Evolutionary conservation across 108 stramenopile species (phyloP), one percentile per base, ranked within the genome.

Genomic region (Chaetoceros tenuissimus): DNA sequence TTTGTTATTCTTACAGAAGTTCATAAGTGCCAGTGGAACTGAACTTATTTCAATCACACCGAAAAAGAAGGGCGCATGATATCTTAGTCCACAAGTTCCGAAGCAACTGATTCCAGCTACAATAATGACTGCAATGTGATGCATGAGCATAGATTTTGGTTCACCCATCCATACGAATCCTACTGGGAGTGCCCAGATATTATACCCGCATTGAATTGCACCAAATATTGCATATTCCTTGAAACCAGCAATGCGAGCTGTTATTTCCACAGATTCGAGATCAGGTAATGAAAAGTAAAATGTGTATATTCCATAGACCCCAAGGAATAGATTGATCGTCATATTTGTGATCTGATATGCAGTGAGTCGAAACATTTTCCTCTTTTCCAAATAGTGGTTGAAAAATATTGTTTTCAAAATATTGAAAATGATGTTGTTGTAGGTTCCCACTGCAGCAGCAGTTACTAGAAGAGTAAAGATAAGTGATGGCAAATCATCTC

Each of bases 141-240:
- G 82, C 1, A 53, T 40, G 25, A 68, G 50, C 79, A 80, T 80
- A 31, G 72, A 56, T 7, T 46, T 57, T 17, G 63, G 48, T 69
- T 90, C 88, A 8, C 63, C 51, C 5, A 82, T 75, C 24, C 55
- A 60, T 10, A 75, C 57, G 3, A 71, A 24, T 20, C 84, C 84
- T 16, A 86, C 55, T 0, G 85, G 84, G 0, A 85, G 63, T 0
- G 79, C 79, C 84, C 84, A 90, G 8, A 85, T 23, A 26, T 90
- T 76, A 31, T 80, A 90, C 22, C 81, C 88, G 16, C 84, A 48
- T 69, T 90, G 88, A 23, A 81, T 51, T 19, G 60, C 25, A 79
- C 50, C 28, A 79, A 60, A 48, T 74, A 69, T 28, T 78, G 56
- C 20, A 66, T 55, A 43, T 40, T 77, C 53, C 10, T 63, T 51